Evolutionary conservation across 352 stramenopile species (phyloP).

Genomic region (Pythium coloratum): DNA sequence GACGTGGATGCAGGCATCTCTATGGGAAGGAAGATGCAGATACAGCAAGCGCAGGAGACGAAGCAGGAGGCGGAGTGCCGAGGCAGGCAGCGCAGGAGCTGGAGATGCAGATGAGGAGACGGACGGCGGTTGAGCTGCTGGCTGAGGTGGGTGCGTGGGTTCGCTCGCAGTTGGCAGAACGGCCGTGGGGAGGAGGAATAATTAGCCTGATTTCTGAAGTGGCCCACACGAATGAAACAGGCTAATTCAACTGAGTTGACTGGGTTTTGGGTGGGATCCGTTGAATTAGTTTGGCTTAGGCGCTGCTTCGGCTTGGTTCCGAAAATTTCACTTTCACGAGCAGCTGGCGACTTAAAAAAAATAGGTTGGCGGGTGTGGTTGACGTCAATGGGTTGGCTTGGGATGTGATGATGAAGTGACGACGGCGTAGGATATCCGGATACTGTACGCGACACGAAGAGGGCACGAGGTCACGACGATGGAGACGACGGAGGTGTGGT

Average conservation of each 20-base stretch:
- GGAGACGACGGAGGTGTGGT: background rate
- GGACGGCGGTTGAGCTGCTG: background rate
- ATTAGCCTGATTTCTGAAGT: slow-evolving; percentile 28
- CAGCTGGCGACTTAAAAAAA: slow-evolving; percentile 6
- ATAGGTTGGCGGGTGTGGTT: background rate
- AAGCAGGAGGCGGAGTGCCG: background rate
- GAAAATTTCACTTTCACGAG: slow-evolving; percentile 14
- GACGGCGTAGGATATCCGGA: background rate
- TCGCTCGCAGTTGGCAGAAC: slow-evolving; percentile 7
- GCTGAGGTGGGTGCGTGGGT: slow-evolving; percentile 3
- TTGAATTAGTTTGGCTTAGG: slow-evolving; percentile 10
- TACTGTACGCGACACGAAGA: background rate
- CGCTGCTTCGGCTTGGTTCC: background rate
- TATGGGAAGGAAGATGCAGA: background rate
- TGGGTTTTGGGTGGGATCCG: background rate
- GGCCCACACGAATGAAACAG: slow-evolving; percentile 14
- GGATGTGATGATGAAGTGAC: background rate
- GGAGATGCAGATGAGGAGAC: background rate
- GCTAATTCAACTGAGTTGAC: background rate
- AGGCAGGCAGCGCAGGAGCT: background rate
- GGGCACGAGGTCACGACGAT: background rate
- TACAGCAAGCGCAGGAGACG: background rate
- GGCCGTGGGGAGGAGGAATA: background rate
- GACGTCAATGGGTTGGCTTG: background rate
- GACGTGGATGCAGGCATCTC: background rate